A percentile compares a stretch with the other conserved stretches of the same genome.
phyloP scores from a whole-genome alignment of 495 filamentous ascomycete genomes.

The Apiosordaria backusii region DNA sequence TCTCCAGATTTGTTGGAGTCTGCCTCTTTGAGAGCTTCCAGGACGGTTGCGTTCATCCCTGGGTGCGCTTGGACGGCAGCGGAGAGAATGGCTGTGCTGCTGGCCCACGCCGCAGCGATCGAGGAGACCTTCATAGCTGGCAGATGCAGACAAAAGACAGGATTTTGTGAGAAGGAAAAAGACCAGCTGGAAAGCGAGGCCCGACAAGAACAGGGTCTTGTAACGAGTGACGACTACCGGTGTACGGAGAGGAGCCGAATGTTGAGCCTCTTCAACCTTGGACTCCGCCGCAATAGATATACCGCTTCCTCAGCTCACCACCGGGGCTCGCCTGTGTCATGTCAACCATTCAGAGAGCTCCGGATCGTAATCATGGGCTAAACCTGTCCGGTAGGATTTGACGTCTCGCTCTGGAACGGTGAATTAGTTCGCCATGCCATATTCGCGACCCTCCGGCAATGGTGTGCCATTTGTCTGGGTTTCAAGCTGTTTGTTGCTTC shows the following conservation, averaged over 20 bases:
- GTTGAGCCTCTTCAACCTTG: not conserved
- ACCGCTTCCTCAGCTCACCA: not conserved
- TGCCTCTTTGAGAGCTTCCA: constrained; percentile 1
- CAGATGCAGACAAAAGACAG: not conserved
- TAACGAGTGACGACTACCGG: not conserved
- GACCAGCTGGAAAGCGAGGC: not conserved
- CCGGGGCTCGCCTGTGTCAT: not conserved
- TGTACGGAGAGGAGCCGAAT: not conserved
- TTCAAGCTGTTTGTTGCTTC: not conserved
- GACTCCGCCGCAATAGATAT: not conserved
- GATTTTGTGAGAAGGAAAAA: not conserved
- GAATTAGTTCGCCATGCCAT: not conserved
- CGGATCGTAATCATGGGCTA: not conserved
- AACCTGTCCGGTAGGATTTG: not conserved
- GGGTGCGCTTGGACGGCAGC: constrained; percentile 25
- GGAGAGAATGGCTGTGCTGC: not conserved
- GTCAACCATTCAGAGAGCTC: not conserved
- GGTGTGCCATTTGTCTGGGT: not conserved
- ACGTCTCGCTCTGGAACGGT: not conserved
- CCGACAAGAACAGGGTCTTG: not conserved
- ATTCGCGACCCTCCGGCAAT: not conserved
- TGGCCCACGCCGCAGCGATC: not conserved
- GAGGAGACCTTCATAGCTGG: constrained; percentile 5
- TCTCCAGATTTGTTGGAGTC: constrained; percentile 23
- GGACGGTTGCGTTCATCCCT: constrained; percentile 20